Evolutionary conservation across 305 asterid genomes (phyloP).

Genomic region (Petunia hybrid): DNA sequence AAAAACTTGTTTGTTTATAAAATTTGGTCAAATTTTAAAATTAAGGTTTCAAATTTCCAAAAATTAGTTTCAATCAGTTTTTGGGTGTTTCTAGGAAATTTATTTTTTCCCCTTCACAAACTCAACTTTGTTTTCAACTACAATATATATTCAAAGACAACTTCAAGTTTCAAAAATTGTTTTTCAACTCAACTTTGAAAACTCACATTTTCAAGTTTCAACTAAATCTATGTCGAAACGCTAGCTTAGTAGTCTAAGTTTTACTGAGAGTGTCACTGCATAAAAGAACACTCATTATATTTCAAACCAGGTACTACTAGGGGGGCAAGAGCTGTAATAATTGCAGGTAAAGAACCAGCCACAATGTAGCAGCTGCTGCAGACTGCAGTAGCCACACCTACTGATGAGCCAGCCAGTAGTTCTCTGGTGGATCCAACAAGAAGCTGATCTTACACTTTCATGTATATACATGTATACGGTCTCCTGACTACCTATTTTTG

Average conservation of each 20-base stretch:
- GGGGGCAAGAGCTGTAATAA: neutral
- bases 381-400: neutral
- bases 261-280: neutral
- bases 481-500: slow-evolving; percentile 19
- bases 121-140: no score
- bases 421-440: neutral
- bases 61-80: no score
- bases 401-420: neutral
- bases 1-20: no score
- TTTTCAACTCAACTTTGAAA: no score
- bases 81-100: no score
- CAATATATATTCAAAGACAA: no score
- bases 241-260: neutral
- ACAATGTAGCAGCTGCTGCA: neutral
- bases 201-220: no score
- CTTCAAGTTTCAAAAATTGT: no score
- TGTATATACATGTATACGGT: slow-evolving; percentile 12
- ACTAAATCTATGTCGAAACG: no score
- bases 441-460: slow-evolving; percentile 6
- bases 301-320: neutral
- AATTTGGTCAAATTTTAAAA: no score
- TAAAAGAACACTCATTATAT: neutral
- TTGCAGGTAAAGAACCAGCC: neutral
- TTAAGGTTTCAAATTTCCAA: no score
- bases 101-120: no score